Evolutionary conservation across 2,329 filamentous ascomycete genomes (phyloP), one percentile per base, ranked within the genome.

Genomic region (Neonectria neomacrospora): DNA sequence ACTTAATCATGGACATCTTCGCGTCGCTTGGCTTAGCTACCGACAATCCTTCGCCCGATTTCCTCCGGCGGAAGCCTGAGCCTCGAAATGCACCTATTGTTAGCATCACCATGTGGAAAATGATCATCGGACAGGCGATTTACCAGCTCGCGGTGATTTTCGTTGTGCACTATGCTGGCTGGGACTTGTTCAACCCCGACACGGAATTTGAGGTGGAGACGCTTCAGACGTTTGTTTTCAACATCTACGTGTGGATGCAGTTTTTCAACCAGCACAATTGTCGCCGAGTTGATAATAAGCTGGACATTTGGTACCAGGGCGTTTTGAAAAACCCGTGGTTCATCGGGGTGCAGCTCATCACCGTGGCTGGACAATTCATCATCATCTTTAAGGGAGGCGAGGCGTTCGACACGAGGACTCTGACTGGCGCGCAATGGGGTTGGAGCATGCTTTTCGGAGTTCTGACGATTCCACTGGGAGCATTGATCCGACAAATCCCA

Each of bases 221-320:
- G 22, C 77, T 83, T 20, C 79, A 87, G 59, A 93, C 91, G 1
- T 82, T 95, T 11, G 89, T 95, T 5, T 94, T 95, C 83, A 96
- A 95, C 78, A 91, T 90, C 0, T 95, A 94, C 70, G 91, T 94
- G 47, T 94, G 91, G 91, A 93, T 95, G 90, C 92, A 95, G 69
- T 92, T 96, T 67, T 95, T 95, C 83, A 95, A 96, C 71, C 88
- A 93, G 70, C 87, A 92, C 79, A 94, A 76, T 81, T 94, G 92
- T 77, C 90, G 92, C 39, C 88, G 92, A 12, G 87, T 95, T 9
- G 92, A 95, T 76, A 95, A 96, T 77, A 89, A 88, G 64, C 88
- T 94, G 78, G 94, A 96, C 74, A 90, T 96, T 58, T 80, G 78
- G 71, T 93, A 94, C 66, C 91, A 95, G 74, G 91, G 91, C 26